Evolutionary conservation across 139 green algal species (phyloP), one percentile per base, ranked within the genome.

Genomic region (Volvox reticuliferus): DNA sequence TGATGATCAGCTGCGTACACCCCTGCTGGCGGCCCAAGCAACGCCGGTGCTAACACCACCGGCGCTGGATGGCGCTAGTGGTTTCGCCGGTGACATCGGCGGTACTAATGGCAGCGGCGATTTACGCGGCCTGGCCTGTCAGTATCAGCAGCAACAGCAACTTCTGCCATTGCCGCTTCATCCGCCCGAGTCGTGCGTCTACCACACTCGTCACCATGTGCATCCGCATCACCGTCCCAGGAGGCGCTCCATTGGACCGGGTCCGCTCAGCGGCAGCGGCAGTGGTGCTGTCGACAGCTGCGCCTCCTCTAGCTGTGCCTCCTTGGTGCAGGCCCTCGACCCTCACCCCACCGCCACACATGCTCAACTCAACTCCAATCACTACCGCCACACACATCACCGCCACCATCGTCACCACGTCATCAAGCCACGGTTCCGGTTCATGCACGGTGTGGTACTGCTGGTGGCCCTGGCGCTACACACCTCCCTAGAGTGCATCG

Each of bases 401-500:
- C 67, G 78, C 36, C 67, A 84, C 73, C 37, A 88, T 13, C 62
- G 33, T 28, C 67, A 71, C 28, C 87, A 91, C 63, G 28, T 32
- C 14, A 79, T 91, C 69, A 85, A 77, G 35, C 75, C 35, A 62
- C 87, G 77, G 75, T 90, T 82, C 65, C 91, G 89, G 35, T 87
- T 62, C 89, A 93, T 87, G 89, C 89, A 73, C 79, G 86, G 86
- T 5, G 73, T 94, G 35, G 79, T 93, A 55, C 91, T 94, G 91
- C 89, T 95, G 91, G 81, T 91, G 88, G 93, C 91, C 22, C 92
- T 95, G 89, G 30, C 77, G n/a, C 87, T 95, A 84, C 93, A 96
- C 89, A 94, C 92, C 0, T 84, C 87, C 21, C 87, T 95, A 24
- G 86, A 95, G 91, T 95, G 94, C 88, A 93, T 95, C 69, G 93